Percentiles rank a stretch among this genome's conserved stretches.
phyloP scores from a whole-genome alignment of 73 alveolate genomes.

The Paramecium primaurelia region DNA sequence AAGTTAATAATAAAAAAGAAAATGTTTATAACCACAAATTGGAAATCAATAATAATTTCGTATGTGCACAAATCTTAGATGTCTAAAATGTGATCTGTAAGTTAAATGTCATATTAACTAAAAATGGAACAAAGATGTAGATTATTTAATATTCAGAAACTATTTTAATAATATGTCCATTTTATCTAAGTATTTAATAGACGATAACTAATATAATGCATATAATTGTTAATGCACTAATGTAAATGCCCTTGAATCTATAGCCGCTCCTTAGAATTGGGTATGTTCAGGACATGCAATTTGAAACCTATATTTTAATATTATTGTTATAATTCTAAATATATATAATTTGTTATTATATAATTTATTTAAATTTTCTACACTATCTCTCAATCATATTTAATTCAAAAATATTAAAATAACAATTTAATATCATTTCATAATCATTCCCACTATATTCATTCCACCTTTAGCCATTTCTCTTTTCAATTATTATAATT shows the following conservation, averaged over 20 bases:
- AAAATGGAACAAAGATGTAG: not conserved
- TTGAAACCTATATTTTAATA: not conserved
- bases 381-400: not conserved
- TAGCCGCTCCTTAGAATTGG: not conserved
- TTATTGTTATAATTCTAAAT: not conserved
- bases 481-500: not conserved
- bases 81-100: not conserved
- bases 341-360: not conserved
- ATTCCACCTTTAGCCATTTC: conserved; percentile 13
- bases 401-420: not conserved
- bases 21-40: not conserved
- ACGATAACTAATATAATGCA: not conserved
- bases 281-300: not conserved
- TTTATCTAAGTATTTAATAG: not conserved
- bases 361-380: not conserved
- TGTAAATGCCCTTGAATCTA: not conserved
- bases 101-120: not conserved
- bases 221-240: not conserved
- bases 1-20: not conserved
- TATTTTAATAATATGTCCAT: not conserved
- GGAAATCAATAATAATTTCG: not conserved
- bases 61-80: not conserved
- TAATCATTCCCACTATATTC: conserved; percentile 36
- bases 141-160: not conserved
- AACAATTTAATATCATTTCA: not conserved